A percentile compares a stretch with the other conserved stretches of the same genome.
These are phyloP conservation scores for Nosema muscidifuracis DNA, from an alignment of 371 early-diverging fungal species.

Conservation along the genomic window DNA sequence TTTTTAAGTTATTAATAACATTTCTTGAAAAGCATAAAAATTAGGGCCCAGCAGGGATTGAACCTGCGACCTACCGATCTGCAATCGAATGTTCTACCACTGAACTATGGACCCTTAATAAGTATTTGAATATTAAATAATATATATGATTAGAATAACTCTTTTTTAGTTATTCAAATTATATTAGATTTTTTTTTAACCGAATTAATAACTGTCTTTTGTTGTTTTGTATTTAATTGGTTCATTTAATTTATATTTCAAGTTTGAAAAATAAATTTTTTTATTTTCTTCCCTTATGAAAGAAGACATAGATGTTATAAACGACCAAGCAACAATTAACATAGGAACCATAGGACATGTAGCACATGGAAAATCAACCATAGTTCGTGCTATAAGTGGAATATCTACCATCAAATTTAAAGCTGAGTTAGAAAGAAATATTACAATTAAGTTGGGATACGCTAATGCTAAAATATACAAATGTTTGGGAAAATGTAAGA, in stretches of 20 bases:
- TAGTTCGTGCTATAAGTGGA: conserved; percentile 96
- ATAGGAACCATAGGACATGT: conserved; percentile 99
- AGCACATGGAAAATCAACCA: conserved; percentile 99
- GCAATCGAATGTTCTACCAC: conserved; percentile 65
- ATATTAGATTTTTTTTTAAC: background rate
- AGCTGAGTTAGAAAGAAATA: conserved; percentile 97
- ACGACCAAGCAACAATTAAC: conserved; percentile 77
- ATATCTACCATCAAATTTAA: conserved; percentile 97
- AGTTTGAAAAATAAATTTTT: background rate
- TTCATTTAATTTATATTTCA: too few relatives aligned
- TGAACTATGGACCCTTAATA: conserved; percentile 62
- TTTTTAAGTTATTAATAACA: too few relatives aligned
- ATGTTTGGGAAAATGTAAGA: conserved; percentile 52
- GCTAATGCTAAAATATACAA: conserved; percentile 90
- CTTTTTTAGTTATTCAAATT: background rate
- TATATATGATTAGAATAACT: background rate
- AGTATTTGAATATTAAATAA: background rate
- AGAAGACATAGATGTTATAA: conserved; percentile 15
- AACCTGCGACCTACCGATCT: conserved; percentile 66
- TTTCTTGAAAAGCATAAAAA: too few relatives aligned
- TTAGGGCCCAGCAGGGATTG: conserved; percentile 23
- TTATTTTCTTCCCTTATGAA: conserved; percentile 9
- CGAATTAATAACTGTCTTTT: background rate
- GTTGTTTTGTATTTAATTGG: background rate
- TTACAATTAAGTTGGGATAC: conserved; percentile 99